Percentiles rank a stretch among this genome's conserved stretches.
Evolutionary conservation across 2,329 filamentous ascomycete genomes (phyloP).

Genomic region (Dendryphion nanum): DNA sequence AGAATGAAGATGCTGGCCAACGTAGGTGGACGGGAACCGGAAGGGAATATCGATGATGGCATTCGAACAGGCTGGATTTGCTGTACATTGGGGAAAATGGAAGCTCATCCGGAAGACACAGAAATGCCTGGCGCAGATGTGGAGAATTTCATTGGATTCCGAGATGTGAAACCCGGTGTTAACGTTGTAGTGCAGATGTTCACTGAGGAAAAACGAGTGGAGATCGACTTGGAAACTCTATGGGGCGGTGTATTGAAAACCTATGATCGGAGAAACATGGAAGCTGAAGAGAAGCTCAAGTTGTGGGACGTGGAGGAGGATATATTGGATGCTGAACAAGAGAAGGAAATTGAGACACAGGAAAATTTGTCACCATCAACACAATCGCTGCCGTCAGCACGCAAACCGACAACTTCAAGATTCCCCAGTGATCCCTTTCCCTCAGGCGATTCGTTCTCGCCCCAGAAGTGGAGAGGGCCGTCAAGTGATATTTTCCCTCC

Average conservation of each 20-base stretch:
- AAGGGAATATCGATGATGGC: constrained; percentile 71
- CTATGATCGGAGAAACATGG: constrained; percentile 39
- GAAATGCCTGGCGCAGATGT: constrained; percentile 28
- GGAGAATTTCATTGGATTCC: constrained; percentile 74
- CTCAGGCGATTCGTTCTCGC: constrained; percentile 2
- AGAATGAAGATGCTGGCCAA: constrained; percentile 78
- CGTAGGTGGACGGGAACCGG: constrained; percentile 54
- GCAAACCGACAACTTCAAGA: not conserved
- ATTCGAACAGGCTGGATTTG: constrained; percentile 95
- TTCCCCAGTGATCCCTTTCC: constrained; percentile 2
- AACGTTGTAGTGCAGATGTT: constrained; percentile 70
- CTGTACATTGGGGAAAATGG: constrained; percentile 76
- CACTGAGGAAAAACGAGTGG: constrained; percentile 66
- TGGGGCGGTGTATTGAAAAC: constrained; percentile 54
- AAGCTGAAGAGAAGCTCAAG: constrained; percentile 25
- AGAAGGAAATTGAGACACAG: not conserved
- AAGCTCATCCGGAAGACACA: constrained; percentile 48
- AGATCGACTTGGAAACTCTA: constrained; percentile 65
- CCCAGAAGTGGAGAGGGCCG: constrained; percentile 15
- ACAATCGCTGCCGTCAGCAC: not conserved
- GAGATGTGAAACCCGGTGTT: constrained; percentile 55
- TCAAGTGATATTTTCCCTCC: constrained; percentile 29
- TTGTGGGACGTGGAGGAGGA: constrained; percentile 18
- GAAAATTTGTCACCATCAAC: constrained; percentile 5
- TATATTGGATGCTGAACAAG: not conserved